phyloP scores from a whole-genome alignment of 1,284 basidiomycete genomes.

The Sanghuangporus weigelae region DNA sequence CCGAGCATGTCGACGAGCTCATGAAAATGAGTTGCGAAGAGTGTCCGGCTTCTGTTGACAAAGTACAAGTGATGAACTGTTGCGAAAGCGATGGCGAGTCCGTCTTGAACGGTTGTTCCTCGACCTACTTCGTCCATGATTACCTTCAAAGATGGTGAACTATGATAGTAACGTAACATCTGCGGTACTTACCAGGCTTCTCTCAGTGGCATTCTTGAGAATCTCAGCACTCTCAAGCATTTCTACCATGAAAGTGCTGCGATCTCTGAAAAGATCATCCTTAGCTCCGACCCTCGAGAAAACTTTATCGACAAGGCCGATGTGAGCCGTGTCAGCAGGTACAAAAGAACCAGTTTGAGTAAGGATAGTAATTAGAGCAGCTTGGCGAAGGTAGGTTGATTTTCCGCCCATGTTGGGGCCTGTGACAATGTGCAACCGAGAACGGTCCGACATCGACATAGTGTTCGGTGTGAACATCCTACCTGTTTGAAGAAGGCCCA shows the following conservation, averaged over 20 bases:
- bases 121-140: conserved; percentile 98
- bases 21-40: conserved; percentile 98
- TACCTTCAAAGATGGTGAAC: conserved; percentile 46
- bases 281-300: conserved; percentile 96
- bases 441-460: conserved; percentile 51
- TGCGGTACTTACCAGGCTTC: conserved; percentile 60
- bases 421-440: conserved; percentile 78
- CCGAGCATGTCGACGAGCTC: conserved; percentile 86
- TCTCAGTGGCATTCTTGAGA: conserved; percentile 73
- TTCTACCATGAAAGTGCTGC: conserved; percentile 93
- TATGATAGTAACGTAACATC: conserved; percentile 6
- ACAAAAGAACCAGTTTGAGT: conserved; percentile 94
- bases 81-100: conserved; percentile 90
- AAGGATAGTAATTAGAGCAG: conserved; percentile 84
- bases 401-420: conserved; percentile 98
- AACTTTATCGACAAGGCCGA: conserved; percentile 88
- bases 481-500: conserved; percentile 73
- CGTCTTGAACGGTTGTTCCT: conserved; percentile 90
- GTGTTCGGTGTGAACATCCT: conserved; percentile 84
- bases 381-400: conserved; percentile 89
- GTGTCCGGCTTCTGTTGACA: conserved; percentile 71
- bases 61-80: conserved; percentile 78
- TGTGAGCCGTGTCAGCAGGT: conserved; percentile 71
- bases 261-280: conserved; percentile 90
- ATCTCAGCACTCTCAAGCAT: conserved; percentile 86